Conservation (phyloP, 202 grass and related monocot species). For the Carex arenaria region DNA sequence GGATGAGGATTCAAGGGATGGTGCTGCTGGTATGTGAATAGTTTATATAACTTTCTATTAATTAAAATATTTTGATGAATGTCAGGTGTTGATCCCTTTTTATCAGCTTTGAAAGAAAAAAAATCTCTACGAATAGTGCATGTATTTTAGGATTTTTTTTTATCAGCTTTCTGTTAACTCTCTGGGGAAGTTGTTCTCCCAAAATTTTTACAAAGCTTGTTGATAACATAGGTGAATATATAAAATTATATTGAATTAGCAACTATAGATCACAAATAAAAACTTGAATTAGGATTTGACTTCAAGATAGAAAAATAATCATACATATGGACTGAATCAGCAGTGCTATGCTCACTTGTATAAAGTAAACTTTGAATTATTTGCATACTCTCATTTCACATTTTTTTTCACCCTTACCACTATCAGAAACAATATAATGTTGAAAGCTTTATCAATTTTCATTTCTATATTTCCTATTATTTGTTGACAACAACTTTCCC, state of each 20-base stretch:
- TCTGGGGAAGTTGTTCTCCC: neutral
- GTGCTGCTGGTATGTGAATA: slow-evolving; percentile 43
- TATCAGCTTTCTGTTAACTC: too few relatives aligned
- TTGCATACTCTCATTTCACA: neutral
- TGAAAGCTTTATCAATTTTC: neutral
- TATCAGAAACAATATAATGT: neutral
- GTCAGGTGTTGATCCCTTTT: neutral
- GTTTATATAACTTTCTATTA: neutral
- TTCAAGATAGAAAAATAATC: neutral
- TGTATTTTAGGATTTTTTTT: neutral
- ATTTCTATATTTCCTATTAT: neutral
- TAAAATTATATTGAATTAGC: neutral
- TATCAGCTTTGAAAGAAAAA: neutral
- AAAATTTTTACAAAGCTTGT: neutral
- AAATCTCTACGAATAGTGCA: neutral
- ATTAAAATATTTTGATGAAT: neutral
- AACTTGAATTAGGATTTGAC: neutral
- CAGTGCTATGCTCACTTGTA: neutral
- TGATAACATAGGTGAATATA: neutral
- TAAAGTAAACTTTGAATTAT: too few relatives aligned
- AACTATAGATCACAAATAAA: neutral
- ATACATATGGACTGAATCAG: neutral
- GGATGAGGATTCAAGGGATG: slow-evolving; percentile 36
- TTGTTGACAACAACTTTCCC: neutral
- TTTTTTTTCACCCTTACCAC: neutral